Conservation (phyloP, 495 filamentous ascomycete species). For the Trichoderma erinaceum region DNA sequence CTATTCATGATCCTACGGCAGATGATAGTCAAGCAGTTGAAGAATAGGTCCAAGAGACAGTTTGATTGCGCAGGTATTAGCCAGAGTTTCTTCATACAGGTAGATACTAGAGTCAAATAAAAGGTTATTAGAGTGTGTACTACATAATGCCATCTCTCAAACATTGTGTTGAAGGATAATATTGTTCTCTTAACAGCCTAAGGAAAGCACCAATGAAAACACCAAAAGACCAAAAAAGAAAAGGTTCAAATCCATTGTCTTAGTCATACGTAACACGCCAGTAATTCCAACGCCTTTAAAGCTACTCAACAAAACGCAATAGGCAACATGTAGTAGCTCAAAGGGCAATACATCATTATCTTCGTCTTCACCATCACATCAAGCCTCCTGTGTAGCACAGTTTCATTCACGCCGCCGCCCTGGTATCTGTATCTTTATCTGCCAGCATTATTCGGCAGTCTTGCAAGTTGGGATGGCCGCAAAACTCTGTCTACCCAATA, state of each 20-base stretch:
- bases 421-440: neutral
- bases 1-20: slow-evolving; percentile 24
- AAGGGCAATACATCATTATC: neutral
- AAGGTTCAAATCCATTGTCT: neutral
- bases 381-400: neutral
- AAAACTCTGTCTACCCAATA: neutral
- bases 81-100: neutral
- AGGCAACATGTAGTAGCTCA: neutral
- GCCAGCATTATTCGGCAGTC: neutral
- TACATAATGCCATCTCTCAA: neutral
- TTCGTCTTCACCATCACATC: neutral
- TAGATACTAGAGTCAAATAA: neutral
- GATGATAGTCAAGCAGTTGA: slow-evolving; percentile 21
- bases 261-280: neutral
- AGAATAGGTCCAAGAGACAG: slow-evolving; percentile 6
- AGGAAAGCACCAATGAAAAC: neutral
- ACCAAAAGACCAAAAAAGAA: neutral
- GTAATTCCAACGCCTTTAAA: neutral
- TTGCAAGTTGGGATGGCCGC: neutral
- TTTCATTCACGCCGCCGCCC: neutral
- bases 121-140: neutral
- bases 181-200: too few relatives aligned
- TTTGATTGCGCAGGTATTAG: neutral
- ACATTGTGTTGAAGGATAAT: too few relatives aligned
- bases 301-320: neutral